Percentiles rank a stretch among this genome's conserved stretches.
These are phyloP conservation scores for Chlorencoelia australis DNA, from an alignment of 2,329 filamentous ascomycete genomes.

Conservation along the genomic window DNA sequence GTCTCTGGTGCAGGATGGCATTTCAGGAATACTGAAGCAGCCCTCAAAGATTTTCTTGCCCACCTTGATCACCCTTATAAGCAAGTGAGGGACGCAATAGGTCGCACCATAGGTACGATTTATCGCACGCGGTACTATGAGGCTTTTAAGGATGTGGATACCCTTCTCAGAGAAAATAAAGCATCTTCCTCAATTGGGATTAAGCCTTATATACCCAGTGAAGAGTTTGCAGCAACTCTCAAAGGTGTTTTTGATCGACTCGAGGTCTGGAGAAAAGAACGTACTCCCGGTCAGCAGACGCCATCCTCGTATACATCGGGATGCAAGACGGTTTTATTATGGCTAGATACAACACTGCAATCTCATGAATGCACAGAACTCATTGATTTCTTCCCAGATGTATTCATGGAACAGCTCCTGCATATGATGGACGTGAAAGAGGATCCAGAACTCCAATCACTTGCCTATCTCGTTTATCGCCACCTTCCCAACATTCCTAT, in stretches of 20 bases:
- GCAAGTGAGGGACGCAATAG: conserved; percentile 89
- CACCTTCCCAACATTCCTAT: conserved; percentile 94
- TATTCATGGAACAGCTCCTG: conserved; percentile 84
- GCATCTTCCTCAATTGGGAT: conserved; percentile 71
- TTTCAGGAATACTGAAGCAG: conserved; percentile 81
- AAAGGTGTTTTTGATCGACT: conserved; percentile 67
- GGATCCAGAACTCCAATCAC: conserved; percentile 85
- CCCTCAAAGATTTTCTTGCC: conserved; percentile 76
- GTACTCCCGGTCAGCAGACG: conserved; percentile 79
- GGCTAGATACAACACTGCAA: conserved; percentile 84
- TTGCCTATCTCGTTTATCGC: conserved; percentile 94
- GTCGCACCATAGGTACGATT: conserved; percentile 76
- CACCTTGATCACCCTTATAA: conserved; percentile 98
- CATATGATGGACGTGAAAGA: conserved; percentile 99
- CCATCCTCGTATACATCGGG: conserved; percentile 91
- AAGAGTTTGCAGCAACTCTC: conserved; percentile 65
- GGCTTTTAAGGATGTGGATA: conserved; percentile 71
- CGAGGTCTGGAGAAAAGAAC: conserved; percentile 78
- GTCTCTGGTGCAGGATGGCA: conserved; percentile 91
- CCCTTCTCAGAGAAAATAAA: conserved; percentile 70
- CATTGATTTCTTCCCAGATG: conserved; percentile 78
- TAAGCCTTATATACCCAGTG: conserved; percentile 68
- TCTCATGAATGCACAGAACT: conserved; percentile 90
- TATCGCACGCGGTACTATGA: conserved; percentile 91
- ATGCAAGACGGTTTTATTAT: conserved; percentile 89